Percentiles rank a stretch among this genome's conserved stretches.
Evolutionary conservation across 768 basidiomycete genomes (phyloP).

Genomic region (Boletus reticuloceps): DNA sequence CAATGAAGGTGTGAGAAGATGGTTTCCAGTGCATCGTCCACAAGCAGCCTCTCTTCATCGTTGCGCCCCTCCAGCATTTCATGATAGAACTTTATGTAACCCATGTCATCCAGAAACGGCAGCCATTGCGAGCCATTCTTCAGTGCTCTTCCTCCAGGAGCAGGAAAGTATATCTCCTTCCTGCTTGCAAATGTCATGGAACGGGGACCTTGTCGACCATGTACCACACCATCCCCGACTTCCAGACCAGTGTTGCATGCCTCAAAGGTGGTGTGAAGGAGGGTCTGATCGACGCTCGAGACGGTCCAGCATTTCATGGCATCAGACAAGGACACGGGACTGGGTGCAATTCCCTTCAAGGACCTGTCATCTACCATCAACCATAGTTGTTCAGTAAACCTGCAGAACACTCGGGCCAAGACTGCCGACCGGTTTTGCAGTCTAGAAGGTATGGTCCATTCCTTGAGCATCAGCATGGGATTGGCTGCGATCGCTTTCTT

Average conservation of each 20-base stretch:
- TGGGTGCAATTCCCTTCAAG: not conserved
- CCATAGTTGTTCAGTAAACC: not conserved
- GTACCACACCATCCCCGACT: not conserved
- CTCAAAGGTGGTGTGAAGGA: not conserved
- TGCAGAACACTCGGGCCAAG: not conserved
- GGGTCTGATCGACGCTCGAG: not conserved
- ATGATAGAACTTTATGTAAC: not conserved
- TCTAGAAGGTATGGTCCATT: not conserved
- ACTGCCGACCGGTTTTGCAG: not conserved
- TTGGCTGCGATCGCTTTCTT: too few relatives aligned
- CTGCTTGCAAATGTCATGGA: not conserved
- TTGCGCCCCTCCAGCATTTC: not conserved
- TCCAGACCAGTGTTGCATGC: conserved; percentile 6
- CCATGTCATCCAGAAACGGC: not conserved
- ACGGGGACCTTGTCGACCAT: not conserved
- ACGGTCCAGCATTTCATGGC: conserved; percentile 9
- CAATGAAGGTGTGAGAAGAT: conserved; percentile 4
- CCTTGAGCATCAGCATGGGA: too few relatives aligned
- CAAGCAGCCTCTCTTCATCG: not conserved
- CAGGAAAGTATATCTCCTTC: conserved; percentile 2
- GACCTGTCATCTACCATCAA: not conserved
- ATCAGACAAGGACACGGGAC: not conserved
- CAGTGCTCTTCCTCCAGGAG: too few relatives aligned
- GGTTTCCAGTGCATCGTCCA: not conserved
- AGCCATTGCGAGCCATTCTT: not conserved